Base-by-base conservation (phyloP, 225 moss, liverwort and hornwort genomes). In the Rhytidiadelphus loreus region DNA sequence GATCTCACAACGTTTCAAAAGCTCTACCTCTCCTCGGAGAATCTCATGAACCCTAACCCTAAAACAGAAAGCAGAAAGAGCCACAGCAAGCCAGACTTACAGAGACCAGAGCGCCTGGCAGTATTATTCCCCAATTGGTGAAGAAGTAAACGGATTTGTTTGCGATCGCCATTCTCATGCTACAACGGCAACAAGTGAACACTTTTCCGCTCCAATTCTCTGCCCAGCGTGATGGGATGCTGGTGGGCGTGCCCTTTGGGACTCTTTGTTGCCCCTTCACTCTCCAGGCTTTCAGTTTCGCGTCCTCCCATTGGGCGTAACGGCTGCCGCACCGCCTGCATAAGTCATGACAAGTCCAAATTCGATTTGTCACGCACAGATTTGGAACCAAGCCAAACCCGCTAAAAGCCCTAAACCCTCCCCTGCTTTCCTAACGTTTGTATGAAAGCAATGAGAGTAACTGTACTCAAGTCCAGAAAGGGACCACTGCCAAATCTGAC, bases 191-290 rank as follows among this genome's bases (percentile, higher is more conserved):
- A 69, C 55, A 87, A 50, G 62, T 8, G 65, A 82, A 87, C 72
- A 39, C 29, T 86, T 74, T 13, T 35, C 81, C 62, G 64, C 88
- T 90, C 71, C 84, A 88, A 88, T 85, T 81, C 35, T 64, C 30
- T 64, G 70, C 64, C 86, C 63, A 32, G 44, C 37, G 75, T 79
- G 87, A 91, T 86, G 90, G 66, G 85, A 87, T 85, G 81, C 88
- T 82, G 72, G 84, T 84, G 82, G 90, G 90, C 91, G 93, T 90
- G 93, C 85, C 91, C 68, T 72, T 90, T 93, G 87, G 89, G 59
- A 21, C 57, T 35, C 50, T 43, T 44, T 61, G 57, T 87, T 90
- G 91, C 91, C 93, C 80, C 82, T 91, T 93, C 90, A 90, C 74
- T 83, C 85, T 74, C 78, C 58, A 81, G 11, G 28, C 73, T 58